A percentile compares a stretch with the other conserved stretches of the same genome.
Conservation (phyloP, 257 asterid genomes). For the Sherardia arvensis region DNA sequence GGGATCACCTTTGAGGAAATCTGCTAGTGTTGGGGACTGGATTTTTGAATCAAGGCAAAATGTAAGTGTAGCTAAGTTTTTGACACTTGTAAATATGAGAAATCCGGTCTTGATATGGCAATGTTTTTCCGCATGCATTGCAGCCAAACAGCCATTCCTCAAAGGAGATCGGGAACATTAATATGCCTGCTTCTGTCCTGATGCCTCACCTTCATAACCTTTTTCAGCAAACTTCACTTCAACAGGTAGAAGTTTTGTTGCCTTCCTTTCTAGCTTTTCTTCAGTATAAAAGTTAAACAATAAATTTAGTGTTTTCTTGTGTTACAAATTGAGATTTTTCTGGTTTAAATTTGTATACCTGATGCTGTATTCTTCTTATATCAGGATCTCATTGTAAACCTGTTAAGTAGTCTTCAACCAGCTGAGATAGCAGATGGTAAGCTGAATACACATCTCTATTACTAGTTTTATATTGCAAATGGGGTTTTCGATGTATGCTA, state of each 20-base stretch:
- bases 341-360: conserved; percentile 1
- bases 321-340: background rate
- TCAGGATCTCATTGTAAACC: conserved; percentile 82
- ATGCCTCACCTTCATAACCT: conserved; percentile 96
- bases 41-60: conserved; percentile 58
- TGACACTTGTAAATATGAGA: background rate
- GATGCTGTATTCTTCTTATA: conserved; percentile 11
- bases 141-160: conserved; percentile 62
- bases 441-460: background rate
- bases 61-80: conserved; percentile 45
- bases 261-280: background rate
- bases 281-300: background rate
- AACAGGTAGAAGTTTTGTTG: conserved; percentile 48
- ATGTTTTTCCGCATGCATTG: conserved; percentile 17
- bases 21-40: conserved; percentile 97
- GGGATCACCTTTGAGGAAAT: conserved; percentile 86
- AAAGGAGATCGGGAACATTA: conserved; percentile 51
- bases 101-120: background rate
- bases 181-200: conserved; percentile 63
- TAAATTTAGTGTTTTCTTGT: background rate
- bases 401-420: conserved; percentile 72
- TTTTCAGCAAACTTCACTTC: conserved; percentile 87
- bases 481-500: background rate
- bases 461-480: background rate
- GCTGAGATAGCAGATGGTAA: conserved; percentile 49